These are phyloP conservation scores for Protomyces lactucae-debilis DNA, from an alignment of 1,139 yeast genomes.

Conservation along the genomic window DNA sequence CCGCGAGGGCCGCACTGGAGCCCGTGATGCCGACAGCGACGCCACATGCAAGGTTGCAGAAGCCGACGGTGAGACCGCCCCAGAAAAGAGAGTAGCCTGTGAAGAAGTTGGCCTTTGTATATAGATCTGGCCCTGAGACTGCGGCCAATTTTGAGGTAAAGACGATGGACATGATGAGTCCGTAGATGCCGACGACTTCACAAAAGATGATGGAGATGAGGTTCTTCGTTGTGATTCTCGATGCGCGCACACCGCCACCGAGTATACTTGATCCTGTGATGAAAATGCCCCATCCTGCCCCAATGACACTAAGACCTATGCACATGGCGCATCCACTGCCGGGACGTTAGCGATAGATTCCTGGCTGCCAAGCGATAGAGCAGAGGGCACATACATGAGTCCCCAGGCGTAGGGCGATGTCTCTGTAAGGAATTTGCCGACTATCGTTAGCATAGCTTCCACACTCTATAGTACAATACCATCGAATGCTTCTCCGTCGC, in stretches of 20 bases:
- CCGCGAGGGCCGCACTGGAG: slow-evolving; percentile 94
- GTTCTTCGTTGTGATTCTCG: slow-evolving; percentile 94
- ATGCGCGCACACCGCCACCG: slow-evolving; percentile 98
- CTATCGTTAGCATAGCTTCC: not conserved
- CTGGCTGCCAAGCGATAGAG: no score
- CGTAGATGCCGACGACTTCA: slow-evolving; percentile 98
- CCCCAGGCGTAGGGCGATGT: slow-evolving; percentile 99
- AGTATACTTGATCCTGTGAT: slow-evolving; percentile 89
- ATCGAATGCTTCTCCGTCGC: slow-evolving; percentile 21
- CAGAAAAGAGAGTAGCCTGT: slow-evolving; percentile 91
- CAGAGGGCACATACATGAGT: slow-evolving; percentile 41
- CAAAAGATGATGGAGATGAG: slow-evolving; percentile 92
- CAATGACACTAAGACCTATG: slow-evolving; percentile 90
- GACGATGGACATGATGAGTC: slow-evolving; percentile 96
- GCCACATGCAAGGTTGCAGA: slow-evolving; percentile 92
- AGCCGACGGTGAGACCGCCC: slow-evolving; percentile 97
- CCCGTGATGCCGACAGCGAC: slow-evolving; percentile 97
- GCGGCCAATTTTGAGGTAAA: slow-evolving; percentile 82
- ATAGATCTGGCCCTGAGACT: slow-evolving; percentile 59
- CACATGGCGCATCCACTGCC: slow-evolving; percentile 73
- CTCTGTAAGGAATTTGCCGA: slow-evolving; percentile 72
- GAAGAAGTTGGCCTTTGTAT: slow-evolving; percentile 78
- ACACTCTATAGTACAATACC: not conserved
- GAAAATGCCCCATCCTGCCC: slow-evolving; percentile 90
- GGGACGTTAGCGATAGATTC: not conserved